A percentile compares a stretch with the other conserved stretches of the same genome.
These are phyloP conservation scores for Oryza punctata DNA, from an alignment of 176 grass and related monocot species.

Conservation along the genomic window DNA sequence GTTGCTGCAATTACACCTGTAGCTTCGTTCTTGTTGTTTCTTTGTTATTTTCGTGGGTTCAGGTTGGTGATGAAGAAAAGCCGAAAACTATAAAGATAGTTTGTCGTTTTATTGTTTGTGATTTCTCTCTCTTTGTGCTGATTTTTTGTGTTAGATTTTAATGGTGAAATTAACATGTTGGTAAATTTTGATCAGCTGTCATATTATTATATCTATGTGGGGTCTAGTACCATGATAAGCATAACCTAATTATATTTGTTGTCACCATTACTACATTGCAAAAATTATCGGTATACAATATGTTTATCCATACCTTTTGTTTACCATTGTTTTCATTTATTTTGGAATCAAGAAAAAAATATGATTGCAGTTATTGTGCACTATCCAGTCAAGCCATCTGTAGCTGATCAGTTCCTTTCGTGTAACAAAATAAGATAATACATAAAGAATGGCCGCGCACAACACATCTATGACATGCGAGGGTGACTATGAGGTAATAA, in stretches of 20 bases:
- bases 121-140: no score
- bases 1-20: not conserved
- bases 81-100: no score
- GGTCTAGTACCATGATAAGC: not conserved
- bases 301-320: not conserved
- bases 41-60: not conserved
- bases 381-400: not conserved
- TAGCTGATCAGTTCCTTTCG: not conserved
- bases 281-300: not conserved
- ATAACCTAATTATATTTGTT: not conserved
- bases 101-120: no score
- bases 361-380: not conserved
- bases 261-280: not conserved
- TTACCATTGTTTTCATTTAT: not conserved
- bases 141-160: not conserved
- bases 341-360: not conserved
- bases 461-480: slow-evolving; percentile 41
- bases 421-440: not conserved
- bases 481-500: slow-evolving; percentile 79
- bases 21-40: not conserved
- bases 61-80: no score
- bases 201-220: not conserved
- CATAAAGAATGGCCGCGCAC: slow-evolving; percentile 44
- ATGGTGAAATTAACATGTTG: not conserved
- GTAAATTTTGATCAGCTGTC: not conserved